Evolutionary conservation across 257 asterid species (phyloP), one percentile per base, ranked within the genome.

Genomic region (Capsicum chinense): DNA sequence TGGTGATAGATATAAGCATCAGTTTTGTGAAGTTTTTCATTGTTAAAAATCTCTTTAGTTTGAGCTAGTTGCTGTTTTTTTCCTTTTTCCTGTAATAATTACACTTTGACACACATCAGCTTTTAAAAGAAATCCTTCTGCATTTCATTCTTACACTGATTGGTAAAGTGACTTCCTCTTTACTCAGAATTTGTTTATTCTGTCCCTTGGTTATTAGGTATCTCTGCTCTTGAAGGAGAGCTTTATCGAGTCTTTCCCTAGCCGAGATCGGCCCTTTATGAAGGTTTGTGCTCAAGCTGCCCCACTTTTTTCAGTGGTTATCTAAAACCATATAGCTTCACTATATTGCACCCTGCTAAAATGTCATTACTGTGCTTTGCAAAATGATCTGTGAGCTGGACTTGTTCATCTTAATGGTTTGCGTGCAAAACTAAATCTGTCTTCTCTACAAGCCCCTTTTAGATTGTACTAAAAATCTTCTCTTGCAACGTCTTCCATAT

Each of bases 201-300:
- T 54, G 64, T 26, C 62, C 50, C 54, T 78, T 54, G 62, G 26
- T 54, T 69, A 70, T 79, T 88, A 97, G 99, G 99, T 97, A 59
- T 97, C 99, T 2, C 89, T 97, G 93, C 92, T 97, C 84, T 84
- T 97, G 85, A 97, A 94, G 90, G 99, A 97, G 90, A 97, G 99
- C 83, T 97, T 97, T 90, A 93, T 97, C 5, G 99, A 97, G 89
- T 95, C 99, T 16, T 97, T 92, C 86, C 97, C 98, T 19, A 89
- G 90, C 59, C 96, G 98, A 39, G 94, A 95, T 78, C 97, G 98
- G 10, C 92, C 99, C 76, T 97, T 97, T 90, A 95, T 97, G 97
- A 97, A 97, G 99, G 99, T 94, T 66, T 48, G 81, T 64, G 42
- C 33, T 76, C 21, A 26, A 21, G 81, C 81, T 76, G 21, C 47